A percentile compares a stretch with the other conserved stretches of the same genome.
phyloP scores from a whole-genome alignment of 805 yeast species.

The Lipomyces oligophaga region DNA sequence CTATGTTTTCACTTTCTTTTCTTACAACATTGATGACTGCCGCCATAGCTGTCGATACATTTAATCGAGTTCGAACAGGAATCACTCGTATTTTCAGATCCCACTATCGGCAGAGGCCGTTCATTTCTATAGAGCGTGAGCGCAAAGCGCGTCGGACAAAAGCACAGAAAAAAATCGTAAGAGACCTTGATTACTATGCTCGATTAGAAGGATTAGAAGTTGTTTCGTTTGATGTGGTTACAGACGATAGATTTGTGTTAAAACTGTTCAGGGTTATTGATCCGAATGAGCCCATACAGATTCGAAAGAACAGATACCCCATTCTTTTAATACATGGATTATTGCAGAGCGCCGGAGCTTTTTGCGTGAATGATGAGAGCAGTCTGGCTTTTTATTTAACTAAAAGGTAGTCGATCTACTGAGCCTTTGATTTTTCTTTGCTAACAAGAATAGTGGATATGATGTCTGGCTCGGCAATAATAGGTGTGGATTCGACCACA shows the following conservation, averaged over 20 bases:
- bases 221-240: slow-evolving; percentile 55
- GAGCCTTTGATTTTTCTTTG: background rate
- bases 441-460: slow-evolving; percentile 46
- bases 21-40: slow-evolving; percentile 16
- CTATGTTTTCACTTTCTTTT: slow-evolving; percentile 18
- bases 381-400: slow-evolving; percentile 62
- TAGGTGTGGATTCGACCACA: slow-evolving; percentile 77
- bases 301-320: slow-evolving; percentile 49
- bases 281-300: slow-evolving; percentile 39
- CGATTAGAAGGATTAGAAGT: slow-evolving; percentile 56
- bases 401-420: slow-evolving; percentile 30
- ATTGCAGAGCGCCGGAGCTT: slow-evolving; percentile 82
- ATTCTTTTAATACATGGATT: slow-evolving; percentile 80
- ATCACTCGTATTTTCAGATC: background rate
- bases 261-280: slow-evolving; percentile 59
- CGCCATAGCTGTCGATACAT: slow-evolving; percentile 8
- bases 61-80: background rate
- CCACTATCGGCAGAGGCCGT: slow-evolving; percentile 13
- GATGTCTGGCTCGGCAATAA: slow-evolving; percentile 94
- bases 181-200: slow-evolving; percentile 67
- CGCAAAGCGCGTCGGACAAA: slow-evolving; percentile 28
- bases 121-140: slow-evolving; percentile 15
- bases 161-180: slow-evolving; percentile 41
- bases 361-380: slow-evolving; percentile 73
- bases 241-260: slow-evolving; percentile 78